Conservation (phyloP, 1,139 yeast genomes). For the Suhomyces atakaporum region DNA sequence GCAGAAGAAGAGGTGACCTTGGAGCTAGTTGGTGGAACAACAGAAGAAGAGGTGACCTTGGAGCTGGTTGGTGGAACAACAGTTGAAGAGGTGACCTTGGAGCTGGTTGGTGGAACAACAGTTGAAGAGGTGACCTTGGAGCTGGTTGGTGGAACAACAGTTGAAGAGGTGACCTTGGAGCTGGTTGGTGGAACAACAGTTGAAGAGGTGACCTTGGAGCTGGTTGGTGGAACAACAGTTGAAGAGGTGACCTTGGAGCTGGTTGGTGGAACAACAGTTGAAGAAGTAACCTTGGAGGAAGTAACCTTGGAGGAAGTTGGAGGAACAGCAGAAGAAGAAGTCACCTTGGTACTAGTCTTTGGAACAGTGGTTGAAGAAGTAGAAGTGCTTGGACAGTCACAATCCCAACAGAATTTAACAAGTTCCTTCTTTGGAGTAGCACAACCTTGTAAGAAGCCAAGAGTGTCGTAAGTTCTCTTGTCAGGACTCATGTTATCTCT, state of each 20-base stretch:
- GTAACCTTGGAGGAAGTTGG: constrained; percentile 3
- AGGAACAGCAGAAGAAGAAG: constrained; percentile 5
- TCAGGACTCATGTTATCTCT: constrained; percentile 11
- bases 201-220: constrained; percentile 2
- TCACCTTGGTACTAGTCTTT: background rate
- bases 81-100: constrained; percentile 7
- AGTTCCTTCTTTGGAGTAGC: constrained; percentile 16
- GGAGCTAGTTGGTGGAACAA: background rate
- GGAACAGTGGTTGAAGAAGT: constrained; percentile 5
- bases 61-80: too few relatives aligned
- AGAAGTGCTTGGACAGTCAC: constrained; percentile 19
- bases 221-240: background rate
- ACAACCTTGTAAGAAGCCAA: constrained; percentile 19
- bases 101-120: background rate
- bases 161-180: constrained; percentile 5
- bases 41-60: constrained; percentile 4
- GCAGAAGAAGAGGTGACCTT: constrained; percentile 4
- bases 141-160: constrained; percentile 3
- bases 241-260: too few relatives aligned
- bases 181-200: constrained; percentile 4
- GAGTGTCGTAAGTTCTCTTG: constrained; percentile 15
- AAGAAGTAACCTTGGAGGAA: constrained; percentile 5
- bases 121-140: constrained; percentile 1
- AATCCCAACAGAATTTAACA: constrained; percentile 27
- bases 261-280: constrained; percentile 4